Conservation (phyloP, 2,329 filamentous ascomycete genomes). For the Ceratocystis lukuohia region DNA sequence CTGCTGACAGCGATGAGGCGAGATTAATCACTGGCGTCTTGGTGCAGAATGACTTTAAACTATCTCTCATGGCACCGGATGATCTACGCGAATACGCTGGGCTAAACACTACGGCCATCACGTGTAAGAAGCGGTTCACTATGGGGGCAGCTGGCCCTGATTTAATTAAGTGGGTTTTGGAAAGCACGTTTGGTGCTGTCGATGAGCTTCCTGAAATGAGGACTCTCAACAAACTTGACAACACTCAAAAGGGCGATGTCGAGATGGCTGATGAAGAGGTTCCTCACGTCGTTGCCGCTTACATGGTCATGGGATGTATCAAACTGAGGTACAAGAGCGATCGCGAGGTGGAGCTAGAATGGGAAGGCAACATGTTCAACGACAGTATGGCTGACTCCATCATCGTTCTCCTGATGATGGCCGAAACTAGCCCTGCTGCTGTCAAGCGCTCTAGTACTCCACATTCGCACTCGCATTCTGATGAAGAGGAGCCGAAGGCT, state of each 20-base stretch:
- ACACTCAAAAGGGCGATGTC: slow-evolving; percentile 25
- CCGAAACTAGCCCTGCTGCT: slow-evolving; percentile 87
- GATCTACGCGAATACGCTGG: slow-evolving; percentile 93
- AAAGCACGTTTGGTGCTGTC: slow-evolving; percentile 83
- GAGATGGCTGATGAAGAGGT: slow-evolving; percentile 55
- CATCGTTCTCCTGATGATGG: slow-evolving; percentile 79
- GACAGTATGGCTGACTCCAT: slow-evolving; percentile 97
- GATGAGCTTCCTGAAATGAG: slow-evolving; percentile 51
- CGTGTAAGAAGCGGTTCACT: slow-evolving; percentile 80
- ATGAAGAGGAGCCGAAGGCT: slow-evolving; percentile 21
- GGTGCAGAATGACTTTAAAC: slow-evolving; percentile 94
- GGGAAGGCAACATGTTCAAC: slow-evolving; percentile 96
- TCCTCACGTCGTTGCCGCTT: slow-evolving; percentile 40
- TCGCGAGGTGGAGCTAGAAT: slow-evolving; percentile 80
- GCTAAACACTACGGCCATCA: slow-evolving; percentile 87
- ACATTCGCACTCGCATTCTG: slow-evolving; percentile 30
- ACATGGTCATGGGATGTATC: slow-evolving; percentile 80
- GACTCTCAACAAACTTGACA: slow-evolving; percentile 27
- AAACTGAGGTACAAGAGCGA: slow-evolving; percentile 62
- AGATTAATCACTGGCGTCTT: slow-evolving; percentile 72
- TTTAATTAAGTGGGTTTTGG: slow-evolving; percentile 83
- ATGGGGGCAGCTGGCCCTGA: slow-evolving; percentile 81
- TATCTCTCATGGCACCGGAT: slow-evolving; percentile 92
- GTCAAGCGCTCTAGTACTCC: slow-evolving; percentile 54
- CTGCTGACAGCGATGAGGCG: slow-evolving; percentile 26